Conservation (phyloP, 1,139 yeast genomes). For the Protomyces arabidopsidicola region DNA sequence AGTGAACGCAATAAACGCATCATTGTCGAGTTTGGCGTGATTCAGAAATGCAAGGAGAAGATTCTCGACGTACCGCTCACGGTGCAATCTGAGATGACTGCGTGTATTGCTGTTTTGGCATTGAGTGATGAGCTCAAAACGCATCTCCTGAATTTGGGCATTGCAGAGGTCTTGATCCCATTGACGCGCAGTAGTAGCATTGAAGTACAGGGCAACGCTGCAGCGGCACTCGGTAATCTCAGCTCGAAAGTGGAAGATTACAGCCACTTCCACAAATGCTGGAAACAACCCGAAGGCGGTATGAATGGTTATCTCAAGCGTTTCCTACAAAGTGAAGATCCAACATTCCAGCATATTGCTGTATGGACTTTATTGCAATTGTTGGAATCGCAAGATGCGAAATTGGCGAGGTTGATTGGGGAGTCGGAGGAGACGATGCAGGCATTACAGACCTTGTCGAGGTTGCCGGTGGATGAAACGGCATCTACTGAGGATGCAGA, state of each 20-base stretch:
- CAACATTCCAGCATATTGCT: slow-evolving; percentile 98
- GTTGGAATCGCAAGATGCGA: slow-evolving; percentile 75
- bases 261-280: slow-evolving; percentile 68
- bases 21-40: slow-evolving; percentile 91
- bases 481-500: slow-evolving; percentile 17
- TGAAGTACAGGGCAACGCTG: slow-evolving; percentile 97
- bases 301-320: slow-evolving; percentile 76
- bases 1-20: slow-evolving; percentile 90
- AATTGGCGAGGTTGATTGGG: slow-evolving; percentile 46
- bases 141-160: slow-evolving; percentile 74
- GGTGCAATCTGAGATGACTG: slow-evolving; percentile 85
- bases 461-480: slow-evolving; percentile 27
- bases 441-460: slow-evolving; percentile 40
- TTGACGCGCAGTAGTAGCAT: slow-evolving; percentile 81
- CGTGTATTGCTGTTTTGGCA: slow-evolving; percentile 94
- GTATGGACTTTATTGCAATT: slow-evolving; percentile 94
- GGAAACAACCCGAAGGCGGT: slow-evolving; percentile 81
- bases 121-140: slow-evolving; percentile 91
- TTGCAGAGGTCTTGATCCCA: slow-evolving; percentile 84
- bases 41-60: slow-evolving; percentile 83
- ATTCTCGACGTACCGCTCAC: slow-evolving; percentile 79
- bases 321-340: slow-evolving; percentile 76
- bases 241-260: slow-evolving; percentile 86
- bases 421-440: slow-evolving; percentile 40
- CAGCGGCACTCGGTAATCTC: slow-evolving; percentile 94